Evolutionary conservation across 768 basidiomycete species (phyloP).

Genomic region (Rhizopogon rudus): DNA sequence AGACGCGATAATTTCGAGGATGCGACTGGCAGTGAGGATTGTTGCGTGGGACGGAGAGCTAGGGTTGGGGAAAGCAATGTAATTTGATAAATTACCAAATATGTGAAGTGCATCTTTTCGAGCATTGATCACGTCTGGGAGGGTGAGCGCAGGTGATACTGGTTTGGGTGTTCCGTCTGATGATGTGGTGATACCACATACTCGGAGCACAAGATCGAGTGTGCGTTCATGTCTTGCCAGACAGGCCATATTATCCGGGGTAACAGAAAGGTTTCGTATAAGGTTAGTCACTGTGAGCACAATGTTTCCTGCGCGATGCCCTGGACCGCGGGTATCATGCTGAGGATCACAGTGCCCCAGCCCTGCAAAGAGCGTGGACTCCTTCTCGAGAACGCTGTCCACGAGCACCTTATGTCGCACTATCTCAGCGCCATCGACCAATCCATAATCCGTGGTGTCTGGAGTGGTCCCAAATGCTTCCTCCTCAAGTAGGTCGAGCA

Average conservation of each 20-base stretch:
- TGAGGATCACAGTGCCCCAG: constrained; percentile 30
- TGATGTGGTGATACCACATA: constrained; percentile 48
- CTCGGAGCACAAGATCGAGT: constrained; percentile 60
- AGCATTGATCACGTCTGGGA: constrained; percentile 64
- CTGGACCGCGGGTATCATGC: constrained; percentile 39
- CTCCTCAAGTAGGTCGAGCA: constrained; percentile 84
- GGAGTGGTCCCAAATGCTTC: constrained; percentile 58
- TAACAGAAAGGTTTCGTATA: constrained; percentile 80
- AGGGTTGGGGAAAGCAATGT: constrained; percentile 42
- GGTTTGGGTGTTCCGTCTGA: constrained; percentile 32
- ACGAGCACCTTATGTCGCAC: constrained; percentile 65
- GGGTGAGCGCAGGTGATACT: constrained; percentile 55
- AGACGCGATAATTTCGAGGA: constrained; percentile 66
- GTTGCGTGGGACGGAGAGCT: constrained; percentile 37
- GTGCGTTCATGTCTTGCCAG: constrained; percentile 62
- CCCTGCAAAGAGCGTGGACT: constrained; percentile 54
- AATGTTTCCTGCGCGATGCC: constrained; percentile 58
- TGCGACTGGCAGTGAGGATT: constrained; percentile 46
- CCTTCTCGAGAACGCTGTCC: constrained; percentile 51
- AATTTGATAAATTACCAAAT: constrained; percentile 54
- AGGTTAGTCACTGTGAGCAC: constrained; percentile 72
- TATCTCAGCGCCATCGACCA: constrained; percentile 32
- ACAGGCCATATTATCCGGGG: constrained; percentile 63
- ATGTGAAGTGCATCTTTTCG: constrained; percentile 77
- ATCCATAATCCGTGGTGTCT: constrained; percentile 18